Percentiles rank a stretch among this genome's conserved stretches.
Evolutionary conservation across 169 alveolate genomes (phyloP).

Genomic region (Amoebophrya sp.): DNA sequence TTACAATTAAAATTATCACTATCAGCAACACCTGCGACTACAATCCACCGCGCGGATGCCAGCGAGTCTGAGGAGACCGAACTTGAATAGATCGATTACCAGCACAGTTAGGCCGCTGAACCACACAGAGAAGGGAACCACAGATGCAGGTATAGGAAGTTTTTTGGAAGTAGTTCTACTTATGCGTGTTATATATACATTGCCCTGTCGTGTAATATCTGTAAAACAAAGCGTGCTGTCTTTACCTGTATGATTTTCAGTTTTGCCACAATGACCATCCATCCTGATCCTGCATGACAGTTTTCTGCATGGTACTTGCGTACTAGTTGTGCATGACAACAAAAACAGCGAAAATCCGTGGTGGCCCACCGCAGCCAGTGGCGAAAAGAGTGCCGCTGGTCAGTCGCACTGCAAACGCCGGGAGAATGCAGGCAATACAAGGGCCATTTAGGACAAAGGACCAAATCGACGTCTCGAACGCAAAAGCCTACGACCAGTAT

Average conservation of each 20-base stretch:
- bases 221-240: no score
- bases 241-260: no score
- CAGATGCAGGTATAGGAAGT: not conserved
- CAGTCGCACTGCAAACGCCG: not conserved
- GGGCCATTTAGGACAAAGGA: not conserved
- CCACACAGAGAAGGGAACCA: slow-evolving; percentile 24
- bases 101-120: not conserved
- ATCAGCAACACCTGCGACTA: slow-evolving; percentile 10
- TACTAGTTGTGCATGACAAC: no score
- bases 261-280: no score
- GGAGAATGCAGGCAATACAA: not conserved
- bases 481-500: slow-evolving; percentile 8
- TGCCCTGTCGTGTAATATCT: no score
- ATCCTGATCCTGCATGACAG: no score
- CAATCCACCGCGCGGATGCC: slow-evolving; percentile 9
- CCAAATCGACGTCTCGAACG: not conserved
- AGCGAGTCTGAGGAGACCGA: not conserved
- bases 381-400: not conserved
- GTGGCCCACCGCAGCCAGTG: slow-evolving; percentile 4
- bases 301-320: no score
- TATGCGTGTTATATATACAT: no score
- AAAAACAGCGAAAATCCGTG: slow-evolving; percentile 7
- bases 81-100: not conserved
- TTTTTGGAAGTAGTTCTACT: not conserved
- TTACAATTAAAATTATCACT: no score